Base-by-base conservation (phyloP, 352 stramenopile genomes). In the Salisapilia sapeloensis region DNA sequence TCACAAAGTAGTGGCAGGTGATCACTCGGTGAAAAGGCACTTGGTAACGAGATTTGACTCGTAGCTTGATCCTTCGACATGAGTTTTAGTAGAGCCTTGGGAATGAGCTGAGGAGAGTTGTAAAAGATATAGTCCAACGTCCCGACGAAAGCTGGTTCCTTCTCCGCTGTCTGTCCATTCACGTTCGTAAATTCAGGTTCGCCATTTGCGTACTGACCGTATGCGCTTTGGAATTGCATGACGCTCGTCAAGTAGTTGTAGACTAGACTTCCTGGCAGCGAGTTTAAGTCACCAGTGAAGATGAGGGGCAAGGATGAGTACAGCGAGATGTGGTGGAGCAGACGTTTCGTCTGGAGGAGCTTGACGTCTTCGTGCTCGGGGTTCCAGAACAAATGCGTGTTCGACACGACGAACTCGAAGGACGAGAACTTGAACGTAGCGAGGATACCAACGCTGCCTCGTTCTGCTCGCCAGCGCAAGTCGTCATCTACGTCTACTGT, bases 91-190 rank as follows among this genome's bases (percentile, higher is more conserved):
- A 84, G 49, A 30, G 60, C 54, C 15, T 31, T 18, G 12, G 16
- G 6, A 24, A 42, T 47, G 13, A 33, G 81, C 70, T 48, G 60
- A 0, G 48, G 4, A 1, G 59, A 56, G 21, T 69, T 45, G 42
- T 84, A 89, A 33, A 89, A 84, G 19, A 89, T 70, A 38, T 86
- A 89, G 44, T 89, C 74, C 16, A 89, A 42, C 8, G 70, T 86
- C 5, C 74, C 74, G 16, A 83, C 45, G 28, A 89, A 89, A 10
- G 53, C 57, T 12, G 65, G 51, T 6, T 52, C 33, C 1, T 44
- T 46, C 7, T 50, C 53, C n/a, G 53, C 20, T 2, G 45, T 22
- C 12, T 58, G 33, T 0, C 70, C 70, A 22, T 84, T 89, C 22
- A 82, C 62, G 23, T 85, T 89, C 4, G 74, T 86, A 17, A 80